Evolutionary conservation across 202 grass and related monocot species (phyloP), one percentile per base, ranked within the genome.

Genomic region (Sporobolus alterniflorus): DNA sequence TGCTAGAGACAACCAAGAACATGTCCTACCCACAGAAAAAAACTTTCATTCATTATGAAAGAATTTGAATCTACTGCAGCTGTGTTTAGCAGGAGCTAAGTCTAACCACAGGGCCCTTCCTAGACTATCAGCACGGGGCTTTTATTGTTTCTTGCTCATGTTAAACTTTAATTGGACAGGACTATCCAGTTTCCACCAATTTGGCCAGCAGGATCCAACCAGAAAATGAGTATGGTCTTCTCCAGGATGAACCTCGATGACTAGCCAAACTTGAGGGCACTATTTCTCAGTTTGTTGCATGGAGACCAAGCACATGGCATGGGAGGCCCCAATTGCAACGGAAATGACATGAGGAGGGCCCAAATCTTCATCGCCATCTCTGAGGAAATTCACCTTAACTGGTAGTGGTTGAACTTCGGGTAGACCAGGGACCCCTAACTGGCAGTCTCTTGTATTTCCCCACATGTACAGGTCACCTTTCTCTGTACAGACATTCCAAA

Each of bases 391-490:
- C 34, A 99, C 93, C 85, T 99, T 85, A 21, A 89, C 73, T 0
- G 96, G 93, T 64, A 92, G 67, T 31, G 89, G 76, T 32, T 96
- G 93, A 60, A 99, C 30, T 83, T 96, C 91, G 33, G 81, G 91
- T 32, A 96, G 55, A 54, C 84, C 83, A 32, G 96, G 93, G 64
- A 99, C 77, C 3, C 96, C 93, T 83, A 99, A 80, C 40, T 99
- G 96, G 25, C 89, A 96, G 46, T 99, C 96, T 85, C 91, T 96
- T 80, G 96, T 89, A 88, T 99, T 99, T 90, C 96, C 93, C 96
- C 93, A 96, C 93, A 96, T 94, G 70, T 91, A 96, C n/a, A 99
- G 70, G 34, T 96, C 83, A 9, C 96, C 96, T 79, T 88, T 78
- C 7, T 90, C 89, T 98, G 85, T 12, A 47, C 81, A 91, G 6